Percentiles rank a stretch among this genome's conserved stretches.
Conservation (phyloP, 495 filamentous ascomycete species). For the Cudoniella acicularis region DNA sequence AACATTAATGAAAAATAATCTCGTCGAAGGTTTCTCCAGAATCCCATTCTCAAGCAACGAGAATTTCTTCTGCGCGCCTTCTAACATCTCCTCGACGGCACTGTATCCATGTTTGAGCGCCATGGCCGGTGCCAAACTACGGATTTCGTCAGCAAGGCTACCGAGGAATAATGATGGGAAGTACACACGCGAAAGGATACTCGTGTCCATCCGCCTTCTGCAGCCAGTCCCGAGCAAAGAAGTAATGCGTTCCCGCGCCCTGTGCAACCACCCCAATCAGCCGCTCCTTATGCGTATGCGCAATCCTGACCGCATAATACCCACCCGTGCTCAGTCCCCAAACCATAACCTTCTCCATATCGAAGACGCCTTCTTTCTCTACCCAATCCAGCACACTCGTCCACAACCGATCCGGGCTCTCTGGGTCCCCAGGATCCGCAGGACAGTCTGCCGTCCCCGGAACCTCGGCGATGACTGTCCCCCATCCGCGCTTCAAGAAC, state of each 20-base stretch:
- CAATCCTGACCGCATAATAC: slow-evolving; percentile 71
- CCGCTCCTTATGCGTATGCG: slow-evolving; percentile 61
- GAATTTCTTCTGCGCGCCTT: slow-evolving; percentile 63
- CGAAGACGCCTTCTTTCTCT: slow-evolving; percentile 51
- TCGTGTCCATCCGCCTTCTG: slow-evolving; percentile 65
- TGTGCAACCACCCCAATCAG: slow-evolving; percentile 63
- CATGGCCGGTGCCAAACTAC: slow-evolving; percentile 58
- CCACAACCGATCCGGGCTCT: slow-evolving; percentile 55
- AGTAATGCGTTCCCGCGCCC: slow-evolving; percentile 67
- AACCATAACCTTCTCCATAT: slow-evolving; percentile 56
- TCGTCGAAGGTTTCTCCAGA: slow-evolving; percentile 56
- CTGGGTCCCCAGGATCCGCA: slow-evolving; percentile 50
- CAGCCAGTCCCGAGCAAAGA: slow-evolving; percentile 64
- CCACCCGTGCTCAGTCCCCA: slow-evolving; percentile 76
- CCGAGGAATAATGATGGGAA: slow-evolving; percentile 7
- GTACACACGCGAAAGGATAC: slow-evolving; percentile 67
- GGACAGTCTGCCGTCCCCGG: slow-evolving; percentile 79
- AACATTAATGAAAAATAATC: slow-evolving; percentile 62
- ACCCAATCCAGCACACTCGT: slow-evolving; percentile 66
- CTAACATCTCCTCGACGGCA: slow-evolving; percentile 55
- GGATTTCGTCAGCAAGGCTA: neutral
- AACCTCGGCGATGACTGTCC: slow-evolving; percentile 63
- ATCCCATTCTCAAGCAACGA: slow-evolving; percentile 70
- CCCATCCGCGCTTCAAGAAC: slow-evolving; percentile 46
- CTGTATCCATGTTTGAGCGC: slow-evolving; percentile 69